Evolutionary conservation across 345 rosid genomes (phyloP).

Genomic region (Microcos paniculata): DNA sequence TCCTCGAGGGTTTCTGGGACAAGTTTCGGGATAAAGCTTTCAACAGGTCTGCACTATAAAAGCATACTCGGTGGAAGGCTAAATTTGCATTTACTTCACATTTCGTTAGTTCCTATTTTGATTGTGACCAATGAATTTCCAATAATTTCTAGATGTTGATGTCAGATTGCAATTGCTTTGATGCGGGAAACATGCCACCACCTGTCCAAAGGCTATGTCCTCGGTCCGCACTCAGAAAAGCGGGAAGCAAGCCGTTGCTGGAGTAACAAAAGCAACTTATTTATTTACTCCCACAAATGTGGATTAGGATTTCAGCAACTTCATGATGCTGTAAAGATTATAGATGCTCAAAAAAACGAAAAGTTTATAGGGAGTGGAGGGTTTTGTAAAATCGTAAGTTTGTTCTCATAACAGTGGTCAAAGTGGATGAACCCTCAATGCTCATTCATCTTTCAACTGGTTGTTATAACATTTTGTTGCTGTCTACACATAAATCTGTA

Average conservation of each 20-base stretch:
- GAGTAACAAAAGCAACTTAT: neutral
- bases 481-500: neutral
- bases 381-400: constrained; percentile 12
- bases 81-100: neutral
- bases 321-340: constrained; percentile 26
- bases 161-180: neutral
- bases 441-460: neutral
- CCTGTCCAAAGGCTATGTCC: neutral
- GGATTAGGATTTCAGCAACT: constrained; percentile 1
- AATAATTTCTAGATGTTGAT: neutral
- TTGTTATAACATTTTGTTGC: neutral
- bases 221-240: neutral
- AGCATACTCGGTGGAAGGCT: neutral
- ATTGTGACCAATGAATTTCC: neutral
- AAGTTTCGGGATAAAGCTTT: neutral
- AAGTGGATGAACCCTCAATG: neutral
- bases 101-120: neutral
- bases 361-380: neutral
- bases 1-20: neutral
- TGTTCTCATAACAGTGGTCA: neutral
- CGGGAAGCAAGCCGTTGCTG: neutral
- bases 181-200: neutral
- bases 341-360: constrained; percentile 5
- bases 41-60: neutral
- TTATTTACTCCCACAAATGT: constrained; percentile 1